Evolutionary conservation across 2,329 filamentous ascomycete species (phyloP).

Genomic region (Curvularia verruculosa): DNA sequence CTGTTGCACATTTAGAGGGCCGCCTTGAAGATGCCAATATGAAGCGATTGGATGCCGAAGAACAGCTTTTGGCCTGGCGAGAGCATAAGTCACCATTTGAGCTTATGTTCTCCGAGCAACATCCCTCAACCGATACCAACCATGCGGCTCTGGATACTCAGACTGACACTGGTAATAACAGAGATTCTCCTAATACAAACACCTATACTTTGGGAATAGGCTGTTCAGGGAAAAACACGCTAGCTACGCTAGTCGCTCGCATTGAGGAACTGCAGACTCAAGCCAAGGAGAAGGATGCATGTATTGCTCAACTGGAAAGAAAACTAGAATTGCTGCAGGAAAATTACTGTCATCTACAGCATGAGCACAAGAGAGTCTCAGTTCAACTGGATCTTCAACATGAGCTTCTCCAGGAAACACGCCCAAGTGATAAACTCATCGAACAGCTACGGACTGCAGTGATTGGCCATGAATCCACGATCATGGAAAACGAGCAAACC

Average conservation of each 20-base stretch:
- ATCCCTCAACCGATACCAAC: conserved; percentile 1
- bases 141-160: conserved; percentile 20
- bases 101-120: conserved; percentile 14
- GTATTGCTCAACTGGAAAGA: conserved; percentile 31
- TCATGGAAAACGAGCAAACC: conserved; percentile 41
- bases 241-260: conserved; percentile 33
- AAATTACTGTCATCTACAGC: conserved; percentile 28
- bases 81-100: conserved; percentile 39
- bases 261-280: conserved; percentile 45
- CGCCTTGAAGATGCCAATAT: conserved; percentile 50
- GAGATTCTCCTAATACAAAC: conserved; percentile 34
- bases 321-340: conserved; percentile 27
- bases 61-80: conserved; percentile 43
- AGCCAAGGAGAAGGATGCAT: conserved; percentile 38
- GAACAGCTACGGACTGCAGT: conserved; percentile 38
- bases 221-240: conserved; percentile 29
- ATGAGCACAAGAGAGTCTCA: conserved; percentile 30
- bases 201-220: conserved; percentile 22
- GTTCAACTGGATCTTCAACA: conserved; percentile 39
- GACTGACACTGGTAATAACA: conserved; percentile 34
- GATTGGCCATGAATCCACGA: conserved; percentile 40
- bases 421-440: conserved; percentile 36
- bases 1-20: conserved; percentile 47
- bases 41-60: conserved; percentile 50
- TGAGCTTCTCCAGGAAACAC: conserved; percentile 36